phyloP scores from a whole-genome alignment of 2,329 filamentous ascomycete species.

The Nannizziopsis arthrosporioides region DNA sequence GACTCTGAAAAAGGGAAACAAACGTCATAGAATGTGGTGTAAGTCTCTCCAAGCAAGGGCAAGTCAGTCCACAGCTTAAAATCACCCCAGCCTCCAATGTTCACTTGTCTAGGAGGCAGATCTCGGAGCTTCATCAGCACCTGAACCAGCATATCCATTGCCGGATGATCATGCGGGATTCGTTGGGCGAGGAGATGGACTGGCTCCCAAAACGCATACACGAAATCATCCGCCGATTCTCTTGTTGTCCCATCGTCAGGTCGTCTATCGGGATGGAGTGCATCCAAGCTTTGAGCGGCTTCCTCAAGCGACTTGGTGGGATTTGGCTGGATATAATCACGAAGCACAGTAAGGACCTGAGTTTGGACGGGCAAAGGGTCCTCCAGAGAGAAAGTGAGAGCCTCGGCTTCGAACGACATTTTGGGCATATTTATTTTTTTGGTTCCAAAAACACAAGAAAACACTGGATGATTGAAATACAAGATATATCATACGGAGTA shows the following conservation, averaged over 20 bases:
- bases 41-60: constrained; percentile 7
- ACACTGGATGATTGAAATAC: too few relatives aligned
- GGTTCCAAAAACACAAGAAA: too few relatives aligned
- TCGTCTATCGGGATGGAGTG: constrained; percentile 1
- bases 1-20: not conserved
- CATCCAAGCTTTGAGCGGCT: constrained; percentile 1
- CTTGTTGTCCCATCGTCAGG: not conserved
- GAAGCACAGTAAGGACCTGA: not conserved
- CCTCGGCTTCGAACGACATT: not conserved
- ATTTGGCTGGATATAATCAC: not conserved
- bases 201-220: constrained; percentile 5
- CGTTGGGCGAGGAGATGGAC: constrained; percentile 2
- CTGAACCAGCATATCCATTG: constrained; percentile 7
- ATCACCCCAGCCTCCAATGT: constrained; percentile 6
- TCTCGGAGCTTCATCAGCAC: constrained; percentile 1
- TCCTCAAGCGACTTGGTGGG: not conserved
- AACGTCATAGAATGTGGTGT: not conserved
- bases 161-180: constrained; percentile 7
- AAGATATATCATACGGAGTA: too few relatives aligned
- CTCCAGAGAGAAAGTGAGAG: not conserved
- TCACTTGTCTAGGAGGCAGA: not conserved
- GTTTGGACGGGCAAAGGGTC: constrained; percentile 3
- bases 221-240: not conserved
- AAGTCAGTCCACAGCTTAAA: constrained; percentile 5
- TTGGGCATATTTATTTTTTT: too few relatives aligned